Conservation (phyloP, 1,284 basidiomycete genomes). For the Quambalaria eucalypti region DNA sequence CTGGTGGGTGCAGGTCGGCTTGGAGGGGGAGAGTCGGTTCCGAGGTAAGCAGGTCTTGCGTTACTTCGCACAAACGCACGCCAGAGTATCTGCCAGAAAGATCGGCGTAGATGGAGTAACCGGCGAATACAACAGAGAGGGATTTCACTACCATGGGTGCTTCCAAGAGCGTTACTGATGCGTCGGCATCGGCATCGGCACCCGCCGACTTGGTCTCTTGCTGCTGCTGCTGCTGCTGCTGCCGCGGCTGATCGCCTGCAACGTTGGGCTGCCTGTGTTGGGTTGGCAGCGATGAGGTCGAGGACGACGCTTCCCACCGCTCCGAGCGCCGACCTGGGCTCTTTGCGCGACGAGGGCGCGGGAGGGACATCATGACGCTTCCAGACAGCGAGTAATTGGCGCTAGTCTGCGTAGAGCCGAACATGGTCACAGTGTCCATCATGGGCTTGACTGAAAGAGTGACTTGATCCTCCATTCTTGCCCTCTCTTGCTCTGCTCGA, state of each 20-base stretch:
- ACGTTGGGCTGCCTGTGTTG: too few species aligned
- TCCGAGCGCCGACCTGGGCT: too few species aligned
- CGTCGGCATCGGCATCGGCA: neutral
- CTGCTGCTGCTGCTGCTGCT: neutral
- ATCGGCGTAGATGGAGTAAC: conserved; percentile 42
- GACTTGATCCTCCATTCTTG: neutral
- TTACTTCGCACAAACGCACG: conserved; percentile 24
- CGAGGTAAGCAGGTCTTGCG: conserved; percentile 28
- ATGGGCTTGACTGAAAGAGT: conserved; percentile 19
- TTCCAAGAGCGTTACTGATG: too few species aligned
- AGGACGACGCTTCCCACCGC: too few species aligned
- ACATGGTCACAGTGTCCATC: conserved; percentile 37
- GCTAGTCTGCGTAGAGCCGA: conserved; percentile 42
- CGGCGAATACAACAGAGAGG: conserved; percentile 26
- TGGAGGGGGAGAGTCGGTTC: conserved; percentile 9
- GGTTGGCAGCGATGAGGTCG: too few species aligned
- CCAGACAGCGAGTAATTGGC: conserved; percentile 44
- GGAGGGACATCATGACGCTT: conserved; percentile 17
- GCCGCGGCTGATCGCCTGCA: neutral
- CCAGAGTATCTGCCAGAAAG: conserved; percentile 36
- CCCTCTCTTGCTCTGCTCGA: neutral
- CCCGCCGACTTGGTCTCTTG: neutral
- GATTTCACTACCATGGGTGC: conserved; percentile 18
- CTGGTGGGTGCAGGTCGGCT: neutral
- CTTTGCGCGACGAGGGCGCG: neutral